phyloP scores from a whole-genome alignment of 805 yeast species.

The Ascoidea tarda region DNA sequence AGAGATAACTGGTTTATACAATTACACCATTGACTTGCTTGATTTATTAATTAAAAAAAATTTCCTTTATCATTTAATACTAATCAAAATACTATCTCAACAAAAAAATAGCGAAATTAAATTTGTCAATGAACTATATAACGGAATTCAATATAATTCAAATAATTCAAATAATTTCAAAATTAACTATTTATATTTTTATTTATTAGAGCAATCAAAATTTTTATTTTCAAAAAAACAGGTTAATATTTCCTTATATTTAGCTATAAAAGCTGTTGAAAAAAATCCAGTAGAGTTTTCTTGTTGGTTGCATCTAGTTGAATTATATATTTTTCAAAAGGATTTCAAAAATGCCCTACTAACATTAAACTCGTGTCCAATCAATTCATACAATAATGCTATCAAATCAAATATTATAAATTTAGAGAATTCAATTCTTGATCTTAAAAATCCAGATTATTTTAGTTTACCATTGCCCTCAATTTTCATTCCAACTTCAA shows the following conservation, averaged over 20 bases:
- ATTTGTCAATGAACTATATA: conserved; percentile 6
- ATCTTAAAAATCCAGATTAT: not conserved
- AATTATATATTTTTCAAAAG: conserved; percentile 40
- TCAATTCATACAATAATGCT: conserved; percentile 26
- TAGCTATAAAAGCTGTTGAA: conserved; percentile 47
- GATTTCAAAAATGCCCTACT: conserved; percentile 48
- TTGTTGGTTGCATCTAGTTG: conserved; percentile 54
- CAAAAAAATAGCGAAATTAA: conserved; percentile 4
- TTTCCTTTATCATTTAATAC: conserved; percentile 8
- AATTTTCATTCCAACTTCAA: not conserved
- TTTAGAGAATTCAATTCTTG: conserved; percentile 7
- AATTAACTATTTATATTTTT: conserved; percentile 9
- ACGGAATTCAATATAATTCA: conserved; percentile 4
- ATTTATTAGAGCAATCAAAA: conserved; percentile 34
- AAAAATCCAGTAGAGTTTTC: conserved; percentile 67
- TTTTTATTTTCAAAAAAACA: conserved; percentile 42
- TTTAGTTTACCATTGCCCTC: conserved; percentile 9
- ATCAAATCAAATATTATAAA: conserved; percentile 21
- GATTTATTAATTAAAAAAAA: conserved; percentile 7
- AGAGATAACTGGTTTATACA: conserved; percentile 23
- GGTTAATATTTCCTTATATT: conserved; percentile 38
- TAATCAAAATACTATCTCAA: conserved; percentile 2
- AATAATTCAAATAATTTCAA: not conserved
- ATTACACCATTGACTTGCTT: conserved; percentile 26
- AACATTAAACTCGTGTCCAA: conserved; percentile 64